Conservation (phyloP, 2,329 filamentous ascomycete species). For the Malbranchea cinnamomea region DNA sequence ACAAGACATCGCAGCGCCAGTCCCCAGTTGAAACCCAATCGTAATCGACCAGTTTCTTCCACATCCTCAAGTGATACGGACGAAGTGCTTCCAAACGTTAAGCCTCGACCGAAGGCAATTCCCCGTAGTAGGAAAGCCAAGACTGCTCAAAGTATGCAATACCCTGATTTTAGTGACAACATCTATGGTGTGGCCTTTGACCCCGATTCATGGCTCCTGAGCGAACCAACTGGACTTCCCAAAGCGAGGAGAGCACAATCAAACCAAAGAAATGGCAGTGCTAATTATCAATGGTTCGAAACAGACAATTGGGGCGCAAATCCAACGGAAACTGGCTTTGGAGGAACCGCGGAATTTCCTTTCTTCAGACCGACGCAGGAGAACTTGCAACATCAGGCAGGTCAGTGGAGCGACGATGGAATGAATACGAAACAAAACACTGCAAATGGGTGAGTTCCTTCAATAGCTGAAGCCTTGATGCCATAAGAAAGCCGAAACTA, state of each 20-base stretch:
- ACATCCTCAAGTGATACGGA: constrained; percentile 27
- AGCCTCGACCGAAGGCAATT: constrained; percentile 25
- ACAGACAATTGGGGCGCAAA: constrained; percentile 14
- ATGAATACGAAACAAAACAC: no score
- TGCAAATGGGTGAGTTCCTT: no score
- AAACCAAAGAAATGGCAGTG: neutral
- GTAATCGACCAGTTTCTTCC: constrained; percentile 19
- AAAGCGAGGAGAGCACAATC: no score
- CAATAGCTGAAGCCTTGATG: no score
- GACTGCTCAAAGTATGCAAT: constrained; percentile 13
- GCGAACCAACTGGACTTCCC: no score
- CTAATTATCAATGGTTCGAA: constrained; percentile 17
- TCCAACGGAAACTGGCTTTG: no score
- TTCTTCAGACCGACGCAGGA: no score
- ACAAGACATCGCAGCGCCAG: constrained; percentile 30
- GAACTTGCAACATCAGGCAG: no score
- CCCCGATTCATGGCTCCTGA: constrained; percentile 9
- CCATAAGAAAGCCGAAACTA: no score
- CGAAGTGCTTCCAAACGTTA: constrained; percentile 15
- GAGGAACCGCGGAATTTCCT: no score
- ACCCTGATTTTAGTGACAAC: constrained; percentile 19
- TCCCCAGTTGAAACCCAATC: constrained; percentile 23
- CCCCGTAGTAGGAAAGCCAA: constrained; percentile 22
- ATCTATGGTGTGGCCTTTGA: constrained; percentile 10
- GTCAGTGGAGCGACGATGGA: no score